Evolutionary conservation across 2,329 filamentous ascomycete species (phyloP).

Genomic region (Fusarium robinianum): DNA sequence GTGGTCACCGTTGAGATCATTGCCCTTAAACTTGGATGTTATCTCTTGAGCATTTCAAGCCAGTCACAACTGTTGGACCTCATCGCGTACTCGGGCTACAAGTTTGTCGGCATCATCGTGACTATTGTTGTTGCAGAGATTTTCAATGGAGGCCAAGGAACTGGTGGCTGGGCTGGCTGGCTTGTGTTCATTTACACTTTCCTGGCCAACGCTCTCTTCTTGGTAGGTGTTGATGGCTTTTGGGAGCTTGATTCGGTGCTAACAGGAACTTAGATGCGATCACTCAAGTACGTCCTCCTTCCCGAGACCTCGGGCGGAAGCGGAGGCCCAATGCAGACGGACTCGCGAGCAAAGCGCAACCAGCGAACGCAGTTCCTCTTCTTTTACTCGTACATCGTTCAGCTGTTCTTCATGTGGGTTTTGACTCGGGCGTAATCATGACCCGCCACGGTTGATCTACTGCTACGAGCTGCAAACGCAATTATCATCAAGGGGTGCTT

Average conservation of each 20-base stretch:
- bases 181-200: constrained; percentile 89
- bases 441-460: too few species aligned
- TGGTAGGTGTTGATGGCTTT: constrained; percentile 62
- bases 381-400: constrained; percentile 91
- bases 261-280: constrained; percentile 70
- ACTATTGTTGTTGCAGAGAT: constrained; percentile 82
- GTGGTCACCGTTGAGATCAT: constrained; percentile 87
- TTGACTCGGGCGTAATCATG: constrained; percentile 51
- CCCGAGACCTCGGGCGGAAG: constrained; percentile 75
- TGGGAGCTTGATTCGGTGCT: constrained; percentile 6
- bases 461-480: not conserved
- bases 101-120: constrained; percentile 95
- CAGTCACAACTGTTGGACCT: constrained; percentile 92
- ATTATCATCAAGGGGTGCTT: not conserved
- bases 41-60: constrained; percentile 90
- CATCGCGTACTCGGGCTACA: constrained; percentile 96
- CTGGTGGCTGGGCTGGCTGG: constrained; percentile 89
- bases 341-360: constrained; percentile 83
- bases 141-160: constrained; percentile 76
- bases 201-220: constrained; percentile 89
- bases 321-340: constrained; percentile 67
- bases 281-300: constrained; percentile 91
- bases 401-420: constrained; percentile 93
- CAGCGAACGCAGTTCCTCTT: constrained; percentile 91
- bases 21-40: constrained; percentile 89